Base-by-base conservation (phyloP, 331 rosid species). In the Stylosanthes scabra region DNA sequence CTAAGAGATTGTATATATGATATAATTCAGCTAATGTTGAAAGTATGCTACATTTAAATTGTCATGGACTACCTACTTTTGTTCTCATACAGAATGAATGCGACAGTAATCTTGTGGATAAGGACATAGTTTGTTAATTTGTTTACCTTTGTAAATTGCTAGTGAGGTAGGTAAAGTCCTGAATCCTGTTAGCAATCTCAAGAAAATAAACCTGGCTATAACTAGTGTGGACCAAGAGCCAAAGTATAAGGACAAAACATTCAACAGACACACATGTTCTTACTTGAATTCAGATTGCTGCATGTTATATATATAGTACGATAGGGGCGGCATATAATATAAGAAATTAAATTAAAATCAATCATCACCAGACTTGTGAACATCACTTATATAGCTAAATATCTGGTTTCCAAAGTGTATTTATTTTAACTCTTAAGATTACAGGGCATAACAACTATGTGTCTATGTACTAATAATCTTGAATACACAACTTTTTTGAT, bases 1-100 rank as follows among this genome's bases (percentile, higher is more conserved):
- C 79, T 76, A 27, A 44, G 74, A 65, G 81, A 79, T 15, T 80
- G 93, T 88, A 88, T 86, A 84, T 90, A 84, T 74, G 39, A 34
- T 74, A 52, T 76, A 52, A 78, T 67, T 68, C 34, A 57, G 60
- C 52, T 62, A 28, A 51, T 72, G 72, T 76, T 52, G 1, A 49
- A 74, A 66, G 59, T 87, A 47, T 75, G 71, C 42, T 28, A 41
- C 13, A 1, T 20, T 20, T 20, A 25, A 70, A 54, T 58, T 46
- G 14, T 28, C 40, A 39, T 31, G 37, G 55, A 16, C 37, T 46
- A 11, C 57, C 67, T 45, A 59, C 15, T 46, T 28, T 1, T 11
- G 27, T 42, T 55, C 29, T 45, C 59, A 50, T 34, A 15, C 39
- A 34, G 6, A 34, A 34, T 34, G 39, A 34, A 34, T 0, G 39